A percentile compares a stretch with the other conserved stretches of the same genome.
These are phyloP conservation scores for Lipomyces anomalus DNA, from an alignment of 805 yeast genomes.

Conservation along the genomic window DNA sequence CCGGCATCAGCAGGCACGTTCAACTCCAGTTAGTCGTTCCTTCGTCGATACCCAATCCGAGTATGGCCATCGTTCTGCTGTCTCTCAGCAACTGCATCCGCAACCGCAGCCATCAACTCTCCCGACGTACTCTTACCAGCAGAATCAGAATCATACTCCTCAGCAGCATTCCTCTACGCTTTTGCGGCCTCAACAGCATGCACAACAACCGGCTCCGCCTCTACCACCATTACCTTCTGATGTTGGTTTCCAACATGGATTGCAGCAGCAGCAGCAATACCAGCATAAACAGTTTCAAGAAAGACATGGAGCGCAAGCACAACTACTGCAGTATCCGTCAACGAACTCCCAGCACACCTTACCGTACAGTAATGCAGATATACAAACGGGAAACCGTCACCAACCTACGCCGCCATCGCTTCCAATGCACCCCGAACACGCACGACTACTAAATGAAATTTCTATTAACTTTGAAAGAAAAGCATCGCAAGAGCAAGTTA, in stretches of 20 bases:
- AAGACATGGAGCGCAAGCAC: neutral
- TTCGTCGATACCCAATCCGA: too few species aligned
- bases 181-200: constrained; percentile 8
- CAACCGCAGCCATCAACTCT: neutral
- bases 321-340: neutral
- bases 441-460: constrained; percentile 27
- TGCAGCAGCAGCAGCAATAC: constrained; percentile 1
- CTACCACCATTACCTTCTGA: constrained; percentile 5
- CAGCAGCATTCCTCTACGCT: constrained; percentile 1
- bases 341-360: neutral
- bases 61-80: too few species aligned
- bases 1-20: constrained; percentile 8
- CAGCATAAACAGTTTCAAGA: neutral
- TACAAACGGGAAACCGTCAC: neutral
- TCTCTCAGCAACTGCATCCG: too few species aligned
- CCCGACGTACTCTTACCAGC: too few species aligned
- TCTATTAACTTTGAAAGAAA: constrained; percentile 26
- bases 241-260: neutral
- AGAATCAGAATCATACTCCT: constrained; percentile 1
- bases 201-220: constrained; percentile 5
- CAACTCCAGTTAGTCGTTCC: too few species aligned
- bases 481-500: constrained; percentile 26
- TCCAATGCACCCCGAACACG: constrained; percentile 37
- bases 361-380: neutral
- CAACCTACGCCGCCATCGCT: constrained; percentile 20